Percentiles rank a stretch among this genome's conserved stretches.
Conservation (phyloP, 1,284 basidiomycete genomes). For the Tetrapyrgos nigripes region DNA sequence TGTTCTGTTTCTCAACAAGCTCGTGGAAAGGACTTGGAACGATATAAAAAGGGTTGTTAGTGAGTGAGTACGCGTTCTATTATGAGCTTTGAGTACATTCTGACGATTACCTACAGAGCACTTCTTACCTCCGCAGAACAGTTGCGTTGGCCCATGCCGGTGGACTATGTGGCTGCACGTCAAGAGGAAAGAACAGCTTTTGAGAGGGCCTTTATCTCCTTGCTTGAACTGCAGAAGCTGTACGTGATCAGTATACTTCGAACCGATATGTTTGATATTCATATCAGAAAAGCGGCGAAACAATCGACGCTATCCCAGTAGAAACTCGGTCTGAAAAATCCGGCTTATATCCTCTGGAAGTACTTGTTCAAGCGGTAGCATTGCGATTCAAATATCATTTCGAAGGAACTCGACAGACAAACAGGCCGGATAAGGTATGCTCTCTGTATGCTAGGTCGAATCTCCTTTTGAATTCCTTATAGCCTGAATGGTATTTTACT, state of each 20-base stretch:
- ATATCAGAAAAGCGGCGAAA: constrained; percentile 51
- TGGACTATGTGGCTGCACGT: constrained; percentile 64
- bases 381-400: constrained; percentile 97
- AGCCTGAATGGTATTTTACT: constrained; percentile 98
- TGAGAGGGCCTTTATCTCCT: constrained; percentile 74
- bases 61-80: constrained; percentile 51
- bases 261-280: background rate
- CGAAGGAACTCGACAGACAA: constrained; percentile 86
- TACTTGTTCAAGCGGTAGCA: constrained; percentile 85
- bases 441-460: background rate
- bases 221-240: constrained; percentile 82
- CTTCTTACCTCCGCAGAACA: constrained; percentile 72
- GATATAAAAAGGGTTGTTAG: constrained; percentile 72
- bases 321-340: constrained; percentile 41
- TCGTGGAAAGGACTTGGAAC: constrained; percentile 75
- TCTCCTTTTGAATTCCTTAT: constrained; percentile 6
- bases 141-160: constrained; percentile 81
- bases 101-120: constrained; percentile 46
- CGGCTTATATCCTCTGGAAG: constrained; percentile 82
- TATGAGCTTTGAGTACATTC: constrained; percentile 1
- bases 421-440: constrained; percentile 89
- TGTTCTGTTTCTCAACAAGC: constrained; percentile 59
- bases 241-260: constrained; percentile 44
- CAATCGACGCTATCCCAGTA: constrained; percentile 40
- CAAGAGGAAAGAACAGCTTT: constrained; percentile 65